A percentile compares a stretch with the other conserved stretches of the same genome.
phyloP scores from a whole-genome alignment of 257 asterid genomes.

The Jacaranda copaia region DNA sequence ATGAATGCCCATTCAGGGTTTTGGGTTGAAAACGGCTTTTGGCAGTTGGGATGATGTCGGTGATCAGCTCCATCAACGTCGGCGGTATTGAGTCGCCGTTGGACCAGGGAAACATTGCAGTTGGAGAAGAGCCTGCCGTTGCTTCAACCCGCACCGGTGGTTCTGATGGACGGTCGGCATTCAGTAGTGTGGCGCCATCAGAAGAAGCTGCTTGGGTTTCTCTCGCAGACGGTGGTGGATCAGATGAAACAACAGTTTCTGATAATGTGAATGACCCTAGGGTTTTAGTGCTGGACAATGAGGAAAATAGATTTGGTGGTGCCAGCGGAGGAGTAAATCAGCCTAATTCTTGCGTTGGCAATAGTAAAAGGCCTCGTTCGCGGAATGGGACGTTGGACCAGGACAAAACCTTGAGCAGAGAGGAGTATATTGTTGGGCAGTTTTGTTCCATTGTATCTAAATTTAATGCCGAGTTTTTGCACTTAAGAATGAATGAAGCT shows the following conservation, averaged over 20 bases:
- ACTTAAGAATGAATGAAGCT: constrained; percentile 48
- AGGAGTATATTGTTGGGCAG: constrained; percentile 31
- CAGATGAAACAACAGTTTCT: constrained; percentile 28
- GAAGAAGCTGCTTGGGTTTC: constrained; percentile 34
- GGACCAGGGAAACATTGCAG: constrained; percentile 16
- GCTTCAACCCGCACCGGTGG: constrained; percentile 20
- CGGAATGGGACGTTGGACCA: constrained; percentile 18
- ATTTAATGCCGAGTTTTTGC: constrained; percentile 62
- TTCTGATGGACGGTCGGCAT: constrained; percentile 21
- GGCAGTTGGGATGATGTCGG: constrained; percentile 37
- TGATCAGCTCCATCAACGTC: constrained; percentile 30
- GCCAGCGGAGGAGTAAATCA: constrained; percentile 22
- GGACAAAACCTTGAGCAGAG: background rate
- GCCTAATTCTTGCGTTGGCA: constrained; percentile 7
- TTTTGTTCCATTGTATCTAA: constrained; percentile 42
- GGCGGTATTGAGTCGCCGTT: constrained; percentile 33
- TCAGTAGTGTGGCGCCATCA: constrained; percentile 9
- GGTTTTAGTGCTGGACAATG: constrained; percentile 29
- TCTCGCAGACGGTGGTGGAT: constrained; percentile 15
- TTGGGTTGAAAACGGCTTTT: constrained; percentile 9
- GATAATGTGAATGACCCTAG: constrained; percentile 29
- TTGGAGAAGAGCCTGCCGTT: constrained; percentile 8
- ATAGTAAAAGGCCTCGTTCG: background rate
- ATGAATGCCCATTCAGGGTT: background rate
- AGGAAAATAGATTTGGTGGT: background rate